phyloP scores from a whole-genome alignment of 495 filamentous ascomycete species.

The Tuber calosporum region DNA sequence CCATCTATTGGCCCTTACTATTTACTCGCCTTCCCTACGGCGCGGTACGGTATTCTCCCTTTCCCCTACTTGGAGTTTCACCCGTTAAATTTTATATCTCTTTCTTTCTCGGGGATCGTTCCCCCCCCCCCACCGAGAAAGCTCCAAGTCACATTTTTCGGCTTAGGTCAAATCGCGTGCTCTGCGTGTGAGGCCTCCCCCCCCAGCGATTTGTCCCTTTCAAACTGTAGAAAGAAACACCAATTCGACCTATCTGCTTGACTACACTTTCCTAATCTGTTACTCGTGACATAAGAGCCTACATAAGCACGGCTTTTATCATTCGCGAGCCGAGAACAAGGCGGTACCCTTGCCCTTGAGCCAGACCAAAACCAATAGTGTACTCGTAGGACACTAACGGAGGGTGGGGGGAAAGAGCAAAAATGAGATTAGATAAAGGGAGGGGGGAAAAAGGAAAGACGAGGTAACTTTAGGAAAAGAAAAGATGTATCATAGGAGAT shows the following conservation, averaged over 20 bases:
- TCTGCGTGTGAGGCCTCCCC: not conserved
- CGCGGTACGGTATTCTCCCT: not conserved
- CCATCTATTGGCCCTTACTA: not conserved
- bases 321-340: not conserved
- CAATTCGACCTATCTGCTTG: not conserved
- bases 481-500: not conserved
- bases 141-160: not conserved
- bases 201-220: not conserved
- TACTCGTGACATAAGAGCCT: not conserved
- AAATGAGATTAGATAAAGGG: not conserved
- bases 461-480: not conserved
- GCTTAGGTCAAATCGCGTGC: not conserved
- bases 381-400: not conserved
- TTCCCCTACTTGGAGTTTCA: not conserved
- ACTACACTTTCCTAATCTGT: not conserved
- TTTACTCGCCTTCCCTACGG: not conserved
- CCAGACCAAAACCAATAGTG: not conserved
- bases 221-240: not conserved
- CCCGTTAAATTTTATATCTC: not conserved
- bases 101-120: not conserved
- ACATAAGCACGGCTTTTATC: not conserved
- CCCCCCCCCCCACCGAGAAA: not conserved
- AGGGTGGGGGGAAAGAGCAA: not conserved
- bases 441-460: not conserved
- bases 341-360: not conserved